Evolutionary conservation across 225 moss, liverwort and hornwort genomes (phyloP), one percentile per base, ranked within the genome.

Genomic region (Neckera pumila): DNA sequence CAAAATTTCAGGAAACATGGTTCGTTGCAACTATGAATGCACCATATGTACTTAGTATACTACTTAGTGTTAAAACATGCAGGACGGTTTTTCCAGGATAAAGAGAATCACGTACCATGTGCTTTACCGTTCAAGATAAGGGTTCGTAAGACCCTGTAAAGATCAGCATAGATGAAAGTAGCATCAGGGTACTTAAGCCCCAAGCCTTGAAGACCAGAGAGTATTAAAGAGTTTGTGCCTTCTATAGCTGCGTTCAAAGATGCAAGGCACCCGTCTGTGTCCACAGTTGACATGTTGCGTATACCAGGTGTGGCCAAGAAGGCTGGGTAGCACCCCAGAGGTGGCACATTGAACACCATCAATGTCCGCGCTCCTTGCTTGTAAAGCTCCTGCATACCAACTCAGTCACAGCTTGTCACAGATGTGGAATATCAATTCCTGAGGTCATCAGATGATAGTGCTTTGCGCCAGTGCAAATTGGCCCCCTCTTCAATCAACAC

Each of bases 321-420:
- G 58, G 6, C 0, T 57, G 92, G 91, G 47, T 83, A 88, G 89
- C 96, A 97, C 36, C 95, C 96, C 57, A 92, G 62, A 33, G 96
- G 96, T 67, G 87, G 94, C 78, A 97, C 82, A 73, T 94, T 93
- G 90, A 95, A 94, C 42, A 97, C 93, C 93, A 96, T 82, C 59
- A 96, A 85, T 58, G 93, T 91, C 56, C 89, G 92, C 34, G 95
- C 97, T n/a, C 95, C 96, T 83, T 96, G 94, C 27, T 79, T 85
- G 66, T 92, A 91, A 17, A 97, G 92, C 76, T 84, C 94, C 97
- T 97, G 92, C 87, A 71, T 26, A 71, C 9, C 49, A 67, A 67
- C 20, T 25, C 34, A 76, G 47, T 60, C 51, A 58, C 49, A 40
- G n/a, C 22, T 61, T 47, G 73, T 79, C 78, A 33, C 65, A n/a